Conservation (phyloP, 2,329 filamentous ascomycete species). For the Penicillium brasilianum region DNA sequence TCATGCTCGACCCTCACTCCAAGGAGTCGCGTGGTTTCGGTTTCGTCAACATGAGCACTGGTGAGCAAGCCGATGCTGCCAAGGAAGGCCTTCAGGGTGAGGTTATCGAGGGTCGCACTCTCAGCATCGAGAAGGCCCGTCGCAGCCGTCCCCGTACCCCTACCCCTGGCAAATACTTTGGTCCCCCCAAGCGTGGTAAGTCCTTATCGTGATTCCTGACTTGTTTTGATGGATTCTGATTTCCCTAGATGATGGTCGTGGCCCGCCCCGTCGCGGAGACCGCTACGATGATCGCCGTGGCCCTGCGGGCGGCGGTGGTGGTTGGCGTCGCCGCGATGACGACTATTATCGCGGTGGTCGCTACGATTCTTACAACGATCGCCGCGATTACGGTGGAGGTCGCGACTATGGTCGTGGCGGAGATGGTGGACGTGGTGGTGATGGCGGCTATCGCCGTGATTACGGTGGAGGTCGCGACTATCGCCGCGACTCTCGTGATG, state of each 20-base stretch:
- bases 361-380: constrained; percentile 59
- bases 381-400: constrained; percentile 66
- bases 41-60: constrained; percentile 98
- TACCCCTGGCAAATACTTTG: constrained; percentile 98
- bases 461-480: constrained; percentile 51
- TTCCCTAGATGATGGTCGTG: constrained; percentile 44
- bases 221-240: not conserved
- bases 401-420: constrained; percentile 66
- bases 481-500: constrained; percentile 54
- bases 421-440: constrained; percentile 50
- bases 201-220: constrained; percentile 25
- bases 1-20: constrained; percentile 98
- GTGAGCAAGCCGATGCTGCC: constrained; percentile 93
- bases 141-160: constrained; percentile 93
- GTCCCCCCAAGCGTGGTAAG: constrained; percentile 95
- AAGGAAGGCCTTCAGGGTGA: constrained; percentile 96
- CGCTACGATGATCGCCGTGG: constrained; percentile 61
- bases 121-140: constrained; percentile 98
- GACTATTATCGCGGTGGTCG: constrained; percentile 51
- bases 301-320: constrained; percentile 56
- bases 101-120: constrained; percentile 88
- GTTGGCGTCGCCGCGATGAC: constrained; percentile 53
- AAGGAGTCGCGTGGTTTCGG: constrained; percentile 98
- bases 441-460: constrained; percentile 50
- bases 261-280: constrained; percentile 52